A percentile compares a stretch with the other conserved stretches of the same genome.
phyloP scores from a whole-genome alignment of 306 rosid genomes.

The Abrus pulchellus region DNA sequence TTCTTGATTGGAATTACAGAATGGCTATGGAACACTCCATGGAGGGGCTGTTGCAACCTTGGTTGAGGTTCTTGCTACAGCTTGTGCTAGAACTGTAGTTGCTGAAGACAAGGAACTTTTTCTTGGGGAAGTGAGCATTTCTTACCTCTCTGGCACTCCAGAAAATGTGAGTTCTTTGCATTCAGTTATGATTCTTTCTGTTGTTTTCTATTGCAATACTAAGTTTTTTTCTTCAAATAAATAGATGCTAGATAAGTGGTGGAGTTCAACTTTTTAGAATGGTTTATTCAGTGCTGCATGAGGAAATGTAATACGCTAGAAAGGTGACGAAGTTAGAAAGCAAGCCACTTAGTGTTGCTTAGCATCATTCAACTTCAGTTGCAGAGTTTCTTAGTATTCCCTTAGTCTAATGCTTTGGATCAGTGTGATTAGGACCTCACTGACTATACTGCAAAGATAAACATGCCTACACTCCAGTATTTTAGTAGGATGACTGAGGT shows the following conservation, averaged over 20 bases:
- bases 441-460: neutral
- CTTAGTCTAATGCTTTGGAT: slow-evolving; percentile 6
- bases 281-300: too few relatives aligned
- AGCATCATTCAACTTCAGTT: slow-evolving; percentile 23
- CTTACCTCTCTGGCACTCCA: slow-evolving; percentile 59
- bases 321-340: too few relatives aligned
- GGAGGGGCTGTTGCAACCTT: slow-evolving; percentile 59
- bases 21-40: slow-evolving; percentile 53
- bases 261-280: neutral
- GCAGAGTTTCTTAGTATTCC: neutral
- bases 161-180: slow-evolving; percentile 48
- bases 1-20: slow-evolving; percentile 53
- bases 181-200: slow-evolving; percentile 28
- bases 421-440: slow-evolving; percentile 21
- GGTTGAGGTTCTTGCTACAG: slow-evolving; percentile 47
- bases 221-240: neutral
- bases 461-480: neutral
- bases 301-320: too few relatives aligned
- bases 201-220: neutral
- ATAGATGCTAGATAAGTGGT: neutral
- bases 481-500: neutral
- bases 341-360: neutral
- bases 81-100: slow-evolving; percentile 66
- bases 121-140: slow-evolving; percentile 59
- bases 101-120: slow-evolving; percentile 53